Evolutionary conservation across 2,329 filamentous ascomycete genomes (phyloP), one percentile per base, ranked within the genome.

Genomic region (Hypoxylon sp.): DNA sequence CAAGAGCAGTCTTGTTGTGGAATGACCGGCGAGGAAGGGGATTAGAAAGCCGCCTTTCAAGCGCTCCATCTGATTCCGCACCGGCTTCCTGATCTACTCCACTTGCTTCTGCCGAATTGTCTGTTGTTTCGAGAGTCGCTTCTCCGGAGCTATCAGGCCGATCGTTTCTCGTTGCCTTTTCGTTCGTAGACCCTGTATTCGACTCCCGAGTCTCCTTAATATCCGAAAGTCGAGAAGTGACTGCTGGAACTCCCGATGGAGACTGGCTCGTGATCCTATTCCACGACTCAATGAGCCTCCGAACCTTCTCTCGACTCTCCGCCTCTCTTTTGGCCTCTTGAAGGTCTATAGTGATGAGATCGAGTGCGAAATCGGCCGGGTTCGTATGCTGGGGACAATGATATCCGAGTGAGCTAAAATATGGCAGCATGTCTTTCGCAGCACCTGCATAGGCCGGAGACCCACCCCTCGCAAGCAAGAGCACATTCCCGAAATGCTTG

Each of bases 321-420:
- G 82, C 83, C 75, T 94, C 91, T 19, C 86, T 82, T 1, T 83
- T 80, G 32, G 86, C 87, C 43, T 90, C 85, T 67, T 93, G 91
- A 0, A 94, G 81, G 72, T 94, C 90, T 23, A 94, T 86, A 0
- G 91, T 94, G 56, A 94, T 92, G 53, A 93, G 83, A 72, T 94
- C 91, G 6, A 94, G 83, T 0, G 90, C 91, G 76, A 93, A 94
- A 75, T 94, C 92, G 0, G 92, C 91, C 0, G 92, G 91, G 68
- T 94, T 94, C 0, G 90, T 91, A 63, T 91, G 87, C 13, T 83
- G 82, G 0, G 91, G 90, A 73, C 91, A 94, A 11, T 87, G 81
- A 68, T 88, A 87, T 0, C 90, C 90, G 19, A 89, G 80, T 0
- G 75, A 76, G 0, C 80, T 78, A 65, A 94, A 91, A 75, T 93